These are phyloP conservation scores for Suhomyces canberraensis DNA, from an alignment of 805 yeast genomes.

Conservation along the genomic window DNA sequence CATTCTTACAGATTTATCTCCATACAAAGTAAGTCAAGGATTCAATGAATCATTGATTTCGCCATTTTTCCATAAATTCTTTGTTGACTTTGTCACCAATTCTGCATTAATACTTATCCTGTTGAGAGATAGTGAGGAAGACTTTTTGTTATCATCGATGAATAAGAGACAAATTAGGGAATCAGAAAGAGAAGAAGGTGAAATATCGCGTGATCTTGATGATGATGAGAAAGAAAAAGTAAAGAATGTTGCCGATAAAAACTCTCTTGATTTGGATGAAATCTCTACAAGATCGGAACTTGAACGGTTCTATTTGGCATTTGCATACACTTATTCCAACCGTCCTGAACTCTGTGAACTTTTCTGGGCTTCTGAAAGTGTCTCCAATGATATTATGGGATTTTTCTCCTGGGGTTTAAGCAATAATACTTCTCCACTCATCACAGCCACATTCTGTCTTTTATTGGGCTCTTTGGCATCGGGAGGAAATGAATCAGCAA, in stretches of 20 bases:
- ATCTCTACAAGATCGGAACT: slow-evolving; percentile 75
- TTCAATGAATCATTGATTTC: slow-evolving; percentile 32
- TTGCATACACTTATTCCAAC: slow-evolving; percentile 63
- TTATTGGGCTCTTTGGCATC: slow-evolving; percentile 73
- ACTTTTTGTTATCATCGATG: slow-evolving; percentile 53
- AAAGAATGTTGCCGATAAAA: slow-evolving; percentile 5
- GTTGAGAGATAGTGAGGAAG: slow-evolving; percentile 73
- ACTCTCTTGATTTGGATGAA: slow-evolving; percentile 50
- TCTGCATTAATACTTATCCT: slow-evolving; percentile 65
- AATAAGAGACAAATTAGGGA: slow-evolving; percentile 15
- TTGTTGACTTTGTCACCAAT: slow-evolving; percentile 55
- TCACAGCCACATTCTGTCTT: slow-evolving; percentile 77
- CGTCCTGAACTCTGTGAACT: slow-evolving; percentile 54
- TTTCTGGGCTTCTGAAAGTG: slow-evolving; percentile 55
- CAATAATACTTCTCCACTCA: slow-evolving; percentile 69
- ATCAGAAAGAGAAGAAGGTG: slow-evolving; percentile 4
- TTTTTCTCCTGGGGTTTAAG: slow-evolving; percentile 87
- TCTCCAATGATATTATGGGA: slow-evolving; percentile 59
- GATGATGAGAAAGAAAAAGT: slow-evolving; percentile 5
- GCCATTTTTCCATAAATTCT: slow-evolving; percentile 47
- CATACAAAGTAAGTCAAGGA: slow-evolving; percentile 15
- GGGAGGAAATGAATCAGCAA: slow-evolving; percentile 52
- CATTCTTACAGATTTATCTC: slow-evolving; percentile 27
- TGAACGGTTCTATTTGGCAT: slow-evolving; percentile 78
- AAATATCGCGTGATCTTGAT: slow-evolving; percentile 1